Percentiles rank a stretch among this genome's conserved stretches.
Evolutionary conservation across 371 early-diverging fungal genomes (phyloP).

Genomic region (Mortierella sp.): DNA sequence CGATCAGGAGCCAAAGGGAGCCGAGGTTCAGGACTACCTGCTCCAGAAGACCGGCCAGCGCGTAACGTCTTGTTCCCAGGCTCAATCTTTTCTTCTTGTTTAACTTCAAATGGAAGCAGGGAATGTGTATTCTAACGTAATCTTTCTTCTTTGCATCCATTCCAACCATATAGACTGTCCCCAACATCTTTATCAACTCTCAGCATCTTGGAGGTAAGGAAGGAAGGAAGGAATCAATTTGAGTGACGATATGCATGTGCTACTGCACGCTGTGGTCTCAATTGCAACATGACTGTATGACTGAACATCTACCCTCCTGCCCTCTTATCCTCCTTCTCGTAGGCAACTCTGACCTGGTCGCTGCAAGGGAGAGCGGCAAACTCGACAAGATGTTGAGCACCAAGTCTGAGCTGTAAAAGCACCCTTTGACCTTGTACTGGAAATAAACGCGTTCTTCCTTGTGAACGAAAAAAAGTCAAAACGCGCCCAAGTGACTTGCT

Average conservation of each 20-base stretch:
- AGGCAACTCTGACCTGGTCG: conserved; percentile 51
- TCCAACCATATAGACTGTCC: conserved; percentile 66
- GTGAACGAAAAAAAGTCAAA: not conserved
- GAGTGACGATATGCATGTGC: too few species aligned
- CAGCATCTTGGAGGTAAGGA: conserved; percentile 75
- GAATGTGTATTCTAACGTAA: too few species aligned
- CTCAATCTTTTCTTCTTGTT: too few species aligned
- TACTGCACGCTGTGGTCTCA: too few species aligned
- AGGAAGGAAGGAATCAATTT: not conserved
- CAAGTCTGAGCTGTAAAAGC: conserved; percentile 28
- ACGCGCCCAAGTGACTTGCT: too few species aligned
- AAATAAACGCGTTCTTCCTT: too few species aligned
- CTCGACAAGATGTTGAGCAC: conserved; percentile 31
- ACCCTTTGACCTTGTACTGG: too few species aligned
- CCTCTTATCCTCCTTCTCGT: not conserved
- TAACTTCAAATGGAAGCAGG: too few species aligned
- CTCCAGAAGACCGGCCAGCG: conserved; percentile 72
- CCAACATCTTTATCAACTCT: conserved; percentile 80
- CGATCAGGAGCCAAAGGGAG: conserved; percentile 64
- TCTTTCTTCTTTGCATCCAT: not conserved
- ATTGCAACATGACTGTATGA: too few species aligned
- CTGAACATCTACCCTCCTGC: too few species aligned
- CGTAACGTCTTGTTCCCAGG: too few species aligned
- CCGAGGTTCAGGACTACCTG: conserved; percentile 73
- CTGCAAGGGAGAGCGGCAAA: conserved; percentile 37